Percentiles rank a stretch among this genome's conserved stretches.
phyloP scores from a whole-genome alignment of 1,284 basidiomycete genomes.

The Inonotus obliquus region DNA sequence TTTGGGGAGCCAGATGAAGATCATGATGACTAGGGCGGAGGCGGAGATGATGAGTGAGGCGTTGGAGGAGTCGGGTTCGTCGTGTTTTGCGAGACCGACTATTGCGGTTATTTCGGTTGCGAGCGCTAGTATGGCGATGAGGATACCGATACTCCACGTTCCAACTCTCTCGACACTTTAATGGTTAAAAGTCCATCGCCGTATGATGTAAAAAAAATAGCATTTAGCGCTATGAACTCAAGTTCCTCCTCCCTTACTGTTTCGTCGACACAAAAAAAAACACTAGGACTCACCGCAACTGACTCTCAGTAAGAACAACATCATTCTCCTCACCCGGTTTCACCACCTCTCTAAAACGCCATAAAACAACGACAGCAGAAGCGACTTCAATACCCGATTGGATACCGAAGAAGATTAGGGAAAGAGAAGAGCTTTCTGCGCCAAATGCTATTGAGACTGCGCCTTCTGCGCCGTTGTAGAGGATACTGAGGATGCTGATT shows the following conservation, averaged over 20 bases:
- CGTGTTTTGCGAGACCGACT: slow-evolving; percentile 30
- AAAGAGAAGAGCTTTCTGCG: slow-evolving; percentile 38
- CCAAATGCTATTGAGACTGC: slow-evolving; percentile 40
- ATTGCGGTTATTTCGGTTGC: slow-evolving; percentile 34
- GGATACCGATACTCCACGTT: slow-evolving; percentile 33
- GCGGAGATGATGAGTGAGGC: slow-evolving; percentile 39
- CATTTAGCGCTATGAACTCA: too few species aligned
- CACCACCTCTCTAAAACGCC: slow-evolving; percentile 35
- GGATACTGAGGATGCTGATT: slow-evolving; percentile 30
- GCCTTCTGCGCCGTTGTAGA: slow-evolving; percentile 35
- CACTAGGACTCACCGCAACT: slow-evolving; percentile 7
- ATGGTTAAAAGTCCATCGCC: too few species aligned
- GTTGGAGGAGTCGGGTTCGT: slow-evolving; percentile 34
- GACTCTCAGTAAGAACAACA: slow-evolving; percentile 10
- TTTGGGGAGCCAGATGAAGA: slow-evolving; percentile 40
- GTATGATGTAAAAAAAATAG: neutral
- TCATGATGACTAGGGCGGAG: slow-evolving; percentile 34
- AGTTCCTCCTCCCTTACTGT: too few species aligned
- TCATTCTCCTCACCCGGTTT: slow-evolving; percentile 32
- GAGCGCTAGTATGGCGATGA: slow-evolving; percentile 34
- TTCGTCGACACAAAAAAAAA: neutral
- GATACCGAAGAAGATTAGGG: slow-evolving; percentile 49
- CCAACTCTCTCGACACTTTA: slow-evolving; percentile 37
- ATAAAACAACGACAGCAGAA: slow-evolving; percentile 36
- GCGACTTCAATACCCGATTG: slow-evolving; percentile 45